Percentiles rank a stretch among this genome's conserved stretches.
These are phyloP conservation scores for Jackrogersella minutella DNA, from an alignment of 495 filamentous ascomycete genomes.

Conservation along the genomic window DNA sequence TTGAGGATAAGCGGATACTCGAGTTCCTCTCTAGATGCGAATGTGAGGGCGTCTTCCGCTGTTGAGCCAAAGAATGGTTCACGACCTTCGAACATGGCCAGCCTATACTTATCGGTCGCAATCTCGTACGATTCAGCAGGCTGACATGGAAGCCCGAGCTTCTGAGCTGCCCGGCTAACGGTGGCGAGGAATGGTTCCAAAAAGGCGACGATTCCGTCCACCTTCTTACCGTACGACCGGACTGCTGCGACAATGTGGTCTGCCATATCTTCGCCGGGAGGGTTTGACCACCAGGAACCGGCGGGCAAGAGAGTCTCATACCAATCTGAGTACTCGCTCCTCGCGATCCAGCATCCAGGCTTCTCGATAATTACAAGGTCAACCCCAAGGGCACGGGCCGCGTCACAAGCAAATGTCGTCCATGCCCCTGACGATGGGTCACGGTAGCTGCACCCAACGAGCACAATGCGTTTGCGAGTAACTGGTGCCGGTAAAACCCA, in stretches of 20 bases:
- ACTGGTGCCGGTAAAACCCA: conserved; percentile 42
- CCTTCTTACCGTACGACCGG: conserved; percentile 42
- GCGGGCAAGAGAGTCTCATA: conserved; percentile 45
- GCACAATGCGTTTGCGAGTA: conserved; percentile 45
- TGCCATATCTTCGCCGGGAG: conserved; percentile 45
- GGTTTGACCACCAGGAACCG: conserved; percentile 39
- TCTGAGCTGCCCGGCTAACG: conserved; percentile 45
- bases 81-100: conserved; percentile 49
- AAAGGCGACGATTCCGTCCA: conserved; percentile 52
- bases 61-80: conserved; percentile 31
- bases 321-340: conserved; percentile 44
- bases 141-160: conserved; percentile 46
- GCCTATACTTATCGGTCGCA: conserved; percentile 54
- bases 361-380: conserved; percentile 57
- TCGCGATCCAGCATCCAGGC: conserved; percentile 57
- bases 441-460: conserved; percentile 50
- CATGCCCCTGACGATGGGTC: conserved; percentile 47
- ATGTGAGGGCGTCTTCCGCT: conserved; percentile 27
- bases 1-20: conserved; percentile 57
- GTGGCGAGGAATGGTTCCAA: conserved; percentile 51
- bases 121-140: conserved; percentile 49
- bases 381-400: conserved; percentile 54
- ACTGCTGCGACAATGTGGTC: conserved; percentile 47
- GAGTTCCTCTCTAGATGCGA: conserved; percentile 20
- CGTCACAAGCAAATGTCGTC: conserved; percentile 46